Percentiles rank a stretch among this genome's conserved stretches.
phyloP scores from a whole-genome alignment of 2,329 filamentous ascomycete species.

The Fusarium pininemorale region DNA sequence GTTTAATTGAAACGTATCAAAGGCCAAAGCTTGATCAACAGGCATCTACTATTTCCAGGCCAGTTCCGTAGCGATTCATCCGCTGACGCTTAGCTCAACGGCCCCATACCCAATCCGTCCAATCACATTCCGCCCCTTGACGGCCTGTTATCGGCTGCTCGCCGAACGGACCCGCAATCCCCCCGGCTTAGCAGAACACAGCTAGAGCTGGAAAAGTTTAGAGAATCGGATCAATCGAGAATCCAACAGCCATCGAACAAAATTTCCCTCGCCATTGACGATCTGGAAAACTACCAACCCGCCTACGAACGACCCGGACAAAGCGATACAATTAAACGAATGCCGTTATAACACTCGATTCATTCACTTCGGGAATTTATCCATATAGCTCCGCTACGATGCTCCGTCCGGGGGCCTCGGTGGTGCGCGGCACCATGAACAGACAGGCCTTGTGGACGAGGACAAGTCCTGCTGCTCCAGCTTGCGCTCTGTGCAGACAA shows the following conservation, averaged over 20 bases:
- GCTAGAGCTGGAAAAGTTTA: conserved; percentile 44
- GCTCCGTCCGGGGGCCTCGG: conserved; percentile 62
- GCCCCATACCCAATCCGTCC: not conserved
- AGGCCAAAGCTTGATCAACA: not conserved
- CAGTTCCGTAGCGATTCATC: conserved; percentile 24
- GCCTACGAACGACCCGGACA: not conserved
- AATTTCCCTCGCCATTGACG: conserved; percentile 28
- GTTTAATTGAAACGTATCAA: not conserved
- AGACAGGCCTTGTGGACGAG: conserved; percentile 39
- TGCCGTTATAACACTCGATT: conserved; percentile 18
- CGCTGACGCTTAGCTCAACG: conserved; percentile 22
- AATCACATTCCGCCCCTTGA: conserved; percentile 2
- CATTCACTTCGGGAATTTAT: not conserved
- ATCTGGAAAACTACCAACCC: conserved; percentile 7
- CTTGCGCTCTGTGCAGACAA: conserved; percentile 46
- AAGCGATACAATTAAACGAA: conserved; percentile 9
- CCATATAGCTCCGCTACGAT: conserved; percentile 54
- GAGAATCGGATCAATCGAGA: conserved; percentile 36
- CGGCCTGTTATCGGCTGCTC: conserved; percentile 19
- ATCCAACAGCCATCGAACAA: conserved; percentile 30
- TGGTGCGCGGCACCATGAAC: conserved; percentile 54
- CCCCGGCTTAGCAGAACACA: conserved; percentile 33
- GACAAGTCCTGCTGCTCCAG: conserved; percentile 30
- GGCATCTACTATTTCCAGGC: conserved; percentile 18
- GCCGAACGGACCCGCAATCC: conserved; percentile 33